Conservation (phyloP, 345 rosid genomes). For the Triadica sebifera region DNA sequence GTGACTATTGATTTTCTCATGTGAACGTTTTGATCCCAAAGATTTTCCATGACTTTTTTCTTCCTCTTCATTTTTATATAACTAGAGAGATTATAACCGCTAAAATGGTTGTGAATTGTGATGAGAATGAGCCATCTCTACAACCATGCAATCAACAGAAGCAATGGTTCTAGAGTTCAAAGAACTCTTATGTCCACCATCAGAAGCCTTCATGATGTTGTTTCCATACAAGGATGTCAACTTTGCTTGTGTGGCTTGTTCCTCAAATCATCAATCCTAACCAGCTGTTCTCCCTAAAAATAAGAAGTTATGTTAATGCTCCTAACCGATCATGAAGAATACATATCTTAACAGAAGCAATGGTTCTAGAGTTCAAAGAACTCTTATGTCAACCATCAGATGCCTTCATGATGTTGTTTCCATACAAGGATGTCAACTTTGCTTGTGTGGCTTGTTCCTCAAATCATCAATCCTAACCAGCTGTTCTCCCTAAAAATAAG, state of each 20-base stretch:
- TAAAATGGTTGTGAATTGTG: conserved; percentile 29
- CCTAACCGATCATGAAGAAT: background rate
- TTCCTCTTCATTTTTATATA: conserved; percentile 43
- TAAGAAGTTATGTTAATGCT: conserved; percentile 5
- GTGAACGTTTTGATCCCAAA: conserved; percentile 59
- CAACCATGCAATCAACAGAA: conserved; percentile 50
- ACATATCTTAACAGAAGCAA: background rate
- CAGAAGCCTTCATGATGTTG: conserved; percentile 41
- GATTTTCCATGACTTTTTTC: conserved; percentile 46
- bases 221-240: conserved; percentile 74
- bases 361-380: conserved; percentile 38
- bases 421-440: conserved; percentile 71
- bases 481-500: conserved; percentile 51
- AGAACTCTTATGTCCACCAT: conserved; percentile 31
- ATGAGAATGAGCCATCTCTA: conserved; percentile 35
- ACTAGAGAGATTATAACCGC: conserved; percentile 25
- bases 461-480: conserved; percentile 34
- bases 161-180: conserved; percentile 38
- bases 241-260: conserved; percentile 54
- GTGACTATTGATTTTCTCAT: conserved; percentile 51
- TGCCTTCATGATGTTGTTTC: conserved; percentile 48
- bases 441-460: conserved; percentile 50
- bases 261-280: conserved; percentile 34
- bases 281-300: conserved; percentile 54
- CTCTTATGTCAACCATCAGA: conserved; percentile 31